Percentiles rank a stretch among this genome's conserved stretches.
Evolutionary conservation across 2,329 filamentous ascomycete species (phyloP).

Genomic region (Ceratocystis harringtonii): DNA sequence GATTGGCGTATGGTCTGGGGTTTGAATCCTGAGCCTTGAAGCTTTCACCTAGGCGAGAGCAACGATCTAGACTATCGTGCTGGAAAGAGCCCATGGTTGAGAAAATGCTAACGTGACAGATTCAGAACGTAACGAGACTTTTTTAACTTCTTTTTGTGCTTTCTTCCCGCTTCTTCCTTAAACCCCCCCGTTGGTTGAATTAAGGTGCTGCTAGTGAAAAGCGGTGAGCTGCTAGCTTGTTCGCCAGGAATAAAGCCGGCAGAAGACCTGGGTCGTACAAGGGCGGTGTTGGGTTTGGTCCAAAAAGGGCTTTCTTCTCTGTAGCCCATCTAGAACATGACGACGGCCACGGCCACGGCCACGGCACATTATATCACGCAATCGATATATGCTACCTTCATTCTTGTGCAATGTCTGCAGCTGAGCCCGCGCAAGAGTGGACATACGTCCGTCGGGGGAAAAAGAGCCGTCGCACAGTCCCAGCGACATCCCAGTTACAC

Average conservation of each 20-base stretch:
- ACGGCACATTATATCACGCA: neutral
- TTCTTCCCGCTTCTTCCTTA: neutral
- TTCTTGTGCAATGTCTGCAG: neutral
- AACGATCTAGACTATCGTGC: neutral
- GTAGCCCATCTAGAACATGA: neutral
- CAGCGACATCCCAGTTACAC: neutral
- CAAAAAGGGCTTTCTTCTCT: neutral
- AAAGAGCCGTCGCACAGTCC: neutral
- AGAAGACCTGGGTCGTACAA: neutral
- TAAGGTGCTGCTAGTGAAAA: neutral
- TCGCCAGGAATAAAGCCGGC: neutral
- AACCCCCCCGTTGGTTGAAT: neutral
- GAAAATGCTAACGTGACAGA: neutral
- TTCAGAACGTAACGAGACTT: neutral
- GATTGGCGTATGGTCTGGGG: neutral
- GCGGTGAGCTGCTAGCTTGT: neutral
- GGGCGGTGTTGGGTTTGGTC: neutral
- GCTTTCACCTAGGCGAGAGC: neutral
- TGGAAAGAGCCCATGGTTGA: neutral
- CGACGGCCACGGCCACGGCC: neutral
- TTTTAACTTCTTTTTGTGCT: neutral
- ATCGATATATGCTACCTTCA: neutral
- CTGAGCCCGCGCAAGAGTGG: slow-evolving; percentile 6
- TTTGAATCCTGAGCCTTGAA: neutral
- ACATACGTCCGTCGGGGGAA: slow-evolving; percentile 4